Base-by-base conservation (phyloP, 805 yeast genomes). In the Candida railenensis region DNA sequence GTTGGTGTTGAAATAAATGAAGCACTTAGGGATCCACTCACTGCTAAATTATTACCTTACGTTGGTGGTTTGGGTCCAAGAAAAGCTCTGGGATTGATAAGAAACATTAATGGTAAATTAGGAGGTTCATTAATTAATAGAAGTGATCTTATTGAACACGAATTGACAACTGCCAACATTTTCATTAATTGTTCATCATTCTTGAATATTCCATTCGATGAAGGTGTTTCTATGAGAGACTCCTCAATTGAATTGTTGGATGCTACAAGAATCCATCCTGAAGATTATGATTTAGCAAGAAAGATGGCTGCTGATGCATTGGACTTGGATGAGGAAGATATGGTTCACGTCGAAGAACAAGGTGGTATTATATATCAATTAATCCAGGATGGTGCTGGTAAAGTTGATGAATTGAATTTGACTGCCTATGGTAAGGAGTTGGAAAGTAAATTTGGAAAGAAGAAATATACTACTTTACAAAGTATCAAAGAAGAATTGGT, bases 251-350 rank as follows among this genome's bases (percentile, higher is more conserved):
- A 92, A 58, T 74, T 86, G 37, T 76, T 94, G 54, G 99, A 94
- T 65, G 91, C 94, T 43, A 94, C 99, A 0, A 81, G 99, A 69
- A 90, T 94, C 40, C 99, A 94, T 58, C 98, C 98, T 5, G 98
- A 94, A 66, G 99, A 94, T 68, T 94, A 94, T 63, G 96, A 89
- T 53, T 76, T 94, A 55, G 98, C 97, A 2, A 81, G 94, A 43
- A 94, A 94, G 64, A 94, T 94, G 91, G 98, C 97, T 5, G 94
- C 96, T 1, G 99, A 94, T 72, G 98, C 99, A 1, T 76, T 94
- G 53, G 99, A 92, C 62, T 78, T 91, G 53, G 97, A 90, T 57
- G 99, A 95, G 58, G 98, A 92, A 65, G 96, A 90, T 53, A 75
- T 88, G 58, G 85, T 83, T 2, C 91, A 85, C 47, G 65, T 85